Evolutionary conservation across 139 green algal genomes (phyloP).

Genomic region (Diplosphaera chodatii): DNA sequence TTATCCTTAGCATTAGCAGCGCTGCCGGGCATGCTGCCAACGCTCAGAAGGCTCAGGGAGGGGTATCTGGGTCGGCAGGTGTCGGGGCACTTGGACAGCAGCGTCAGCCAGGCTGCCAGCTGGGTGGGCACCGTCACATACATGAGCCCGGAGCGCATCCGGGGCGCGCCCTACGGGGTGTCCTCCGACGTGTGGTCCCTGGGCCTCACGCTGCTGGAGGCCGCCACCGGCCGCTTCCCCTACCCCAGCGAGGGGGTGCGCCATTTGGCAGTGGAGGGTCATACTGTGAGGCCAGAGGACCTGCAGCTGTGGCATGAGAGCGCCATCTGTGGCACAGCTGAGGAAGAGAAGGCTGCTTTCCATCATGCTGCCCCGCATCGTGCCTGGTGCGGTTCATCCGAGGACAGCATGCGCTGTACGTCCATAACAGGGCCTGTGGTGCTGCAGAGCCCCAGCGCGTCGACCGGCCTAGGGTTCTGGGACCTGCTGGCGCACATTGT

Average conservation of each 20-base stretch:
- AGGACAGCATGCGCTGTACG: too few species aligned
- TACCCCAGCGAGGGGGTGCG: conserved; percentile 55
- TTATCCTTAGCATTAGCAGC: too few species aligned
- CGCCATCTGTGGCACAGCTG: too few species aligned
- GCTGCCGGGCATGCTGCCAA: too few species aligned
- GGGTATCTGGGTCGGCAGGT: not conserved
- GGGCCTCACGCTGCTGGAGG: conserved; percentile 85
- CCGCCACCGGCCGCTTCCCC: conserved; percentile 79
- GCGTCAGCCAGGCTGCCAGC: conserved; percentile 26
- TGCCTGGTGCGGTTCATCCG: too few species aligned
- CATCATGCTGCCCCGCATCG: too few species aligned
- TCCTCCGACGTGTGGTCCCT: conserved; percentile 81
- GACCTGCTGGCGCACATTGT: conserved; percentile 1
- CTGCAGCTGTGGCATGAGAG: too few species aligned
- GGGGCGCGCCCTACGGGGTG: conserved; percentile 76
- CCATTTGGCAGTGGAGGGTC: too few species aligned
- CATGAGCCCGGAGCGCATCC: conserved; percentile 95
- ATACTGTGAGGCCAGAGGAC: too few species aligned
- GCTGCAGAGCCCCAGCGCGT: not conserved
- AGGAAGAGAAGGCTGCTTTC: too few species aligned
- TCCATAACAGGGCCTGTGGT: too few species aligned
- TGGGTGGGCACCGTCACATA: conserved; percentile 94
- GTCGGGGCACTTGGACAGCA: conserved; percentile 15
- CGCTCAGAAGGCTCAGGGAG: too few species aligned
- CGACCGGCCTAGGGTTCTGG: not conserved